phyloP scores from a whole-genome alignment of 1,284 basidiomycete genomes.

The Fomitopsis pinicola region DNA sequence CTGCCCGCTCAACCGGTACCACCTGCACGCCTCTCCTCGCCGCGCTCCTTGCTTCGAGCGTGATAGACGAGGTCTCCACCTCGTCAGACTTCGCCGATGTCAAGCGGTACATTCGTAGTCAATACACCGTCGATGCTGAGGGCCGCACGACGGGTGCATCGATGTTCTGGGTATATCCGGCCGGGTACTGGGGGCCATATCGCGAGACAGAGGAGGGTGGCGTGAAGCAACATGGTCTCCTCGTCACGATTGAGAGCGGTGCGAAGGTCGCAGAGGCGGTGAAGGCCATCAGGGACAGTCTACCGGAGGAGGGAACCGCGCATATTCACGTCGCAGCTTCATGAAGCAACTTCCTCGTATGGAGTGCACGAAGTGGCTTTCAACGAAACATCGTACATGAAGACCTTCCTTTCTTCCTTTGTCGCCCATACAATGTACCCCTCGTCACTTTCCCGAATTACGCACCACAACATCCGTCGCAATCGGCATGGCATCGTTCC shows the following conservation, averaged over 20 bases:
- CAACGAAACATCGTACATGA: no score
- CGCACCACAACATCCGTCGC: constrained; percentile 4
- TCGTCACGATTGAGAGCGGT: neutral
- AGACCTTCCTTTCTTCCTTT: no score
- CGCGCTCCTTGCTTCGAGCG: neutral
- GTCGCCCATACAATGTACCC: no score
- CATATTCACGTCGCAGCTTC: neutral
- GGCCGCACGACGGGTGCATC: neutral
- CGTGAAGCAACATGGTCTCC: neutral
- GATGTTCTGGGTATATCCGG: constrained; percentile 5
- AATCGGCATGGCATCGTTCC: constrained; percentile 9
- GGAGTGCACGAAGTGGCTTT: no score
- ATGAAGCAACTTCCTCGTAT: neutral
- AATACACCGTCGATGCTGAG: neutral
- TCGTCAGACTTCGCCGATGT: neutral
- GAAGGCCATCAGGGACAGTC: neutral
- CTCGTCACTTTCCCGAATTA: no score
- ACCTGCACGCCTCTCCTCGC: constrained; percentile 1
- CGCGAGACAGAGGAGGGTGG: constrained; percentile 3
- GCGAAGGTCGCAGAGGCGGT: neutral
- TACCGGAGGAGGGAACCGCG: neutral
- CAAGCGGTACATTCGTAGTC: neutral
- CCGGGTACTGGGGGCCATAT: neutral
- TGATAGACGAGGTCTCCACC: neutral
- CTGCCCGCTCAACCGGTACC: neutral